Evolutionary conservation across 2,329 filamentous ascomycete species (phyloP).

Genomic region (Cercospora zeina): DNA sequence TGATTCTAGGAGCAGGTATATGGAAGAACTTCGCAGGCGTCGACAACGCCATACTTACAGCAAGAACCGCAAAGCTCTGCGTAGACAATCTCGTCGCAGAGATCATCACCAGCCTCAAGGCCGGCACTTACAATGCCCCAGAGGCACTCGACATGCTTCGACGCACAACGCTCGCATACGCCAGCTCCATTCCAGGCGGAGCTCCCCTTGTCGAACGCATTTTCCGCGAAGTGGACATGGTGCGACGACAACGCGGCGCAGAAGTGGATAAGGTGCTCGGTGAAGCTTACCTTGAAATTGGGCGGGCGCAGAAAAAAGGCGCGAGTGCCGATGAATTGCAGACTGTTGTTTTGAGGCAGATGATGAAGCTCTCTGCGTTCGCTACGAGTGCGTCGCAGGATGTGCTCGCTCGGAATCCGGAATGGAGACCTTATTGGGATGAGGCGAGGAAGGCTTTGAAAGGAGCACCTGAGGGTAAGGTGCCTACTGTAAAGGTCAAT

Average conservation of each 20-base stretch:
- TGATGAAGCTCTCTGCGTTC: conserved; percentile 32
- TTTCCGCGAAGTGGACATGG: conserved; percentile 34
- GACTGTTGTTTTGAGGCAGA: conserved; percentile 28
- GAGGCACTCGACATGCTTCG: conserved; percentile 38
- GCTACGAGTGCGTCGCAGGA: conserved; percentile 32
- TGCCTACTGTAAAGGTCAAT: conserved; percentile 35
- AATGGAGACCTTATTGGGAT: conserved; percentile 29
- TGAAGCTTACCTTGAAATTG: conserved; percentile 30
- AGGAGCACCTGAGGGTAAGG: conserved; percentile 26
- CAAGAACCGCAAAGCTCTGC: conserved; percentile 32
- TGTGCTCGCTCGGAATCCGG: conserved; percentile 35
- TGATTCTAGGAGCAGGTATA: conserved; percentile 33
- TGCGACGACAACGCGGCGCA: conserved; percentile 31
- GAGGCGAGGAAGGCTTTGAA: conserved; percentile 26
- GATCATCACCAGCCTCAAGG: conserved; percentile 33
- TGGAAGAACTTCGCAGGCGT: conserved; percentile 34
- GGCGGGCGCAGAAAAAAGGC: conserved; percentile 27
- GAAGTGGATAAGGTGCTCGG: conserved; percentile 34
- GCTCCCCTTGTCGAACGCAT: conserved; percentile 32
- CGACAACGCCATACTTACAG: conserved; percentile 34
- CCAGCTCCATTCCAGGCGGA: conserved; percentile 34
- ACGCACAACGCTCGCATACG: conserved; percentile 36
- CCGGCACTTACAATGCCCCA: conserved; percentile 35
- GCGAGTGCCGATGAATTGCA: conserved; percentile 29
- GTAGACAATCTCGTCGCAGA: conserved; percentile 37